A percentile compares a stretch with the other conserved stretches of the same genome.
These are phyloP conservation scores for Fusarium humuli DNA, from an alignment of 2,329 filamentous ascomycete genomes.

Conservation along the genomic window DNA sequence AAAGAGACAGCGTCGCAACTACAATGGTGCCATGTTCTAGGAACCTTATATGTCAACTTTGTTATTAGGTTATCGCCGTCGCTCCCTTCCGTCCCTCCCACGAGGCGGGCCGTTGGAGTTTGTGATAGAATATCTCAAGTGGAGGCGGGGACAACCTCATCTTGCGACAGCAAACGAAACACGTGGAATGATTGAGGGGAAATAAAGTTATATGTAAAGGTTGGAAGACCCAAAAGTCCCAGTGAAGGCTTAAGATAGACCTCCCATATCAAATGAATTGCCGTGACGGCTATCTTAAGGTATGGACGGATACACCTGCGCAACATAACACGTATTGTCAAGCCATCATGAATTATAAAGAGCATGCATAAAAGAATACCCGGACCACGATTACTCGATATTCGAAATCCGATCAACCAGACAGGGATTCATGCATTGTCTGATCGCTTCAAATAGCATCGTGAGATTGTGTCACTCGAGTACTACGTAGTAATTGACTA, in stretches of 20 bases:
- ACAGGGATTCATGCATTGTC: conserved; percentile 3
- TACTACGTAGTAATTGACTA: not conserved
- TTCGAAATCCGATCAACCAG: not conserved
- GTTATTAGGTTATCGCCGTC: not conserved
- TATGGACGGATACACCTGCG: not conserved
- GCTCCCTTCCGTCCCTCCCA: not conserved
- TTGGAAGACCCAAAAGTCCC: not conserved
- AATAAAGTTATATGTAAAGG: not conserved
- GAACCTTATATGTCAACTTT: not conserved
- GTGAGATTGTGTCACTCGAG: conserved; percentile 13
- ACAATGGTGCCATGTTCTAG: not conserved
- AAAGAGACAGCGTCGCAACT: conserved; percentile 4
- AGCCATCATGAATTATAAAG: not conserved
- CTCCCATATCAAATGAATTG: not conserved
- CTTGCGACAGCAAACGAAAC: conserved; percentile 7
- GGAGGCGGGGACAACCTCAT: conserved; percentile 21
- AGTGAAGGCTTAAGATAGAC: not conserved
- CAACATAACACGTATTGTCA: not conserved
- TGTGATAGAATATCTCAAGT: not conserved
- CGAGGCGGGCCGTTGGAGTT: conserved; percentile 7
- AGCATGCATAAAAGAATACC: not conserved
- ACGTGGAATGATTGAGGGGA: not conserved
- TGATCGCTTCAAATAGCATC: conserved; percentile 15
- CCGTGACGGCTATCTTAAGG: not conserved
- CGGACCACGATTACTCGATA: not conserved